These are phyloP conservation scores for Peterozyma toletana DNA, from an alignment of 805 yeast genomes.

Conservation along the genomic window DNA sequence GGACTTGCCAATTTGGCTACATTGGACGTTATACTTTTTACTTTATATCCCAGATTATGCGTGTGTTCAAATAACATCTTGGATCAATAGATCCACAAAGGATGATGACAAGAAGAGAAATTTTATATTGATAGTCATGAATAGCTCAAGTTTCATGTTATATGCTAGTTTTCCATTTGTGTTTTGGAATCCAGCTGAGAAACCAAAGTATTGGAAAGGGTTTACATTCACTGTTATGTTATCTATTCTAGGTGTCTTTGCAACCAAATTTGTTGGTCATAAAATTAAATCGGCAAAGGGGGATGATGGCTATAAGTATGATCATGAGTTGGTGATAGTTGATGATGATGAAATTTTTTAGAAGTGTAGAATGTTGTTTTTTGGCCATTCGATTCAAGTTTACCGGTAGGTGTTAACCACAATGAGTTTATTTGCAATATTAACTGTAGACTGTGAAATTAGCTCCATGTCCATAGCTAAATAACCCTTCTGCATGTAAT, in stretches of 20 bases:
- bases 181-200: constrained; percentile 29
- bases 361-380: too few species aligned
- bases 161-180: constrained; percentile 31
- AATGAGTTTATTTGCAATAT: too few species aligned
- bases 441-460: too few species aligned
- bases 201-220: constrained; percentile 26
- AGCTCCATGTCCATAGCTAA: too few species aligned
- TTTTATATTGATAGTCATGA: constrained; percentile 30
- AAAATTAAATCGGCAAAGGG: background rate
- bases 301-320: too few species aligned
- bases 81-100: constrained; percentile 15
- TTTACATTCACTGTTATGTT: constrained; percentile 27
- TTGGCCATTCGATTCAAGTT: too few species aligned
- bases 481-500: too few species aligned
- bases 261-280: background rate
- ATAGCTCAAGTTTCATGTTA: constrained; percentile 30
- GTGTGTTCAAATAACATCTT: constrained; percentile 14
- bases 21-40: constrained; percentile 14
- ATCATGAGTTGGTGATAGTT: too few species aligned
- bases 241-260: constrained; percentile 6
- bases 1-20: constrained; percentile 15
- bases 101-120: constrained; percentile 11
- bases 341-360: too few species aligned
- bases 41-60: constrained; percentile 13
- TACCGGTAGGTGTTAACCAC: too few species aligned